These are phyloP conservation scores for Asterochloris erici DNA, from an alignment of 139 green algal species.

Conservation along the genomic window DNA sequence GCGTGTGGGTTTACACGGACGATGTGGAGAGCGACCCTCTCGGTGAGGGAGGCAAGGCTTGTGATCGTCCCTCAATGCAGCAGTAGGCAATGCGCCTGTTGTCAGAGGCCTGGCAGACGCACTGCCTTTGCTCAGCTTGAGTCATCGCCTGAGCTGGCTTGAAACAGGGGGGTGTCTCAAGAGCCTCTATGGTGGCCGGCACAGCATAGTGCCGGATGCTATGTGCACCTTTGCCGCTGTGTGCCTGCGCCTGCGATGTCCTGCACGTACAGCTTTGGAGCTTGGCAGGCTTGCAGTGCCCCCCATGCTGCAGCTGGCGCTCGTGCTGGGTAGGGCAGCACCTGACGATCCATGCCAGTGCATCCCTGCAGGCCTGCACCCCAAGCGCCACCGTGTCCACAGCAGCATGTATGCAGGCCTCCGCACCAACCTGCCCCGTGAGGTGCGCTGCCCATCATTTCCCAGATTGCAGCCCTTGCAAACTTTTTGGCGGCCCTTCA, in stretches of 20 bases:
- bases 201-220: neutral
- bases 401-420: conserved; percentile 62
- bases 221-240: too few relatives aligned
- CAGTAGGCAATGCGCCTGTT: neutral
- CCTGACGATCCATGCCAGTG: neutral
- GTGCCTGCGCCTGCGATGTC: too few relatives aligned
- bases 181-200: neutral
- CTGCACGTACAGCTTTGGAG: too few relatives aligned
- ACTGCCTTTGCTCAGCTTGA: neutral
- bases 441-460: conserved; percentile 14
- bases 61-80: neutral
- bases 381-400: conserved; percentile 23
- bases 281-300: too few relatives aligned
- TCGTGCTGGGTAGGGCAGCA: neutral
- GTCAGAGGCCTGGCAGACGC: neutral
- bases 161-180: neutral
- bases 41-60: neutral
- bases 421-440: conserved; percentile 74
- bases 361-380: conserved; percentile 9
- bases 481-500: too few relatives aligned
- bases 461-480: too few relatives aligned
- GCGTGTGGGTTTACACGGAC: conserved; percentile 56
- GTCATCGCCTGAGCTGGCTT: neutral
- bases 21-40: conserved; percentile 4
- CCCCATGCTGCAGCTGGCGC: neutral